phyloP scores from a whole-genome alignment of 306 rosid genomes.

The Casuarina glauca region DNA sequence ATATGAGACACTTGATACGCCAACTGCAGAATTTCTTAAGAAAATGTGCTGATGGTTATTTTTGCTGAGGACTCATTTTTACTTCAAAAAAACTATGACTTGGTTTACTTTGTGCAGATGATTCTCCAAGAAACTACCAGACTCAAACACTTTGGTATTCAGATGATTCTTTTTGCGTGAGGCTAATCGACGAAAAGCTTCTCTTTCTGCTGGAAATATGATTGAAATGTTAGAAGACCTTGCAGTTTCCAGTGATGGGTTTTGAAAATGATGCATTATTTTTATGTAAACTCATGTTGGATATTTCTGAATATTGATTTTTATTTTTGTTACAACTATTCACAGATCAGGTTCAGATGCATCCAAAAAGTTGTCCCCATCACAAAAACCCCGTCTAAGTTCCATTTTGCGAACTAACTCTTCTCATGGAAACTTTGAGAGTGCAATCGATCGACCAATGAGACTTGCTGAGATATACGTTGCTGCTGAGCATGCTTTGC shows the following conservation, averaged over 20 bases:
- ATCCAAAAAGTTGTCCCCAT: constrained; percentile 56
- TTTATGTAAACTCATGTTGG: constrained; percentile 14
- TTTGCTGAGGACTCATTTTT: not conserved
- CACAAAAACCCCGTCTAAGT: constrained; percentile 56
- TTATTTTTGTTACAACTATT: constrained; percentile 32
- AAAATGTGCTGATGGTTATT: not conserved
- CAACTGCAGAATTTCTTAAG: constrained; percentile 2
- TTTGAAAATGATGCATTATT: constrained; percentile 41
- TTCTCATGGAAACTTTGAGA: constrained; percentile 83
- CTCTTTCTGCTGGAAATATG: constrained; percentile 89
- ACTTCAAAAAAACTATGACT: not conserved
- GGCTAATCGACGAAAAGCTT: constrained; percentile 96
- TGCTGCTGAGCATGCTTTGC: constrained; percentile 92
- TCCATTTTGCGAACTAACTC: constrained; percentile 87
- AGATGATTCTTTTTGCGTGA: constrained; percentile 84
- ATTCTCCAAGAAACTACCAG: constrained; percentile 75
- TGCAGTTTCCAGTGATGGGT: constrained; percentile 65
- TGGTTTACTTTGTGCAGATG: constrained; percentile 45
- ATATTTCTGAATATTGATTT: constrained; percentile 29
- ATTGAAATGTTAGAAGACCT: constrained; percentile 72
- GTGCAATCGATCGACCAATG: constrained; percentile 87
- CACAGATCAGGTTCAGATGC: constrained; percentile 82
- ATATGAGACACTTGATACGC: constrained; percentile 1
- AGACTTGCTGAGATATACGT: constrained; percentile 94
- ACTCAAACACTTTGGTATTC: constrained; percentile 78